Percentiles rank a stretch among this genome's conserved stretches.
These are phyloP conservation scores for Camellia lanceoleosa DNA, from an alignment of 148 eudicot genomes.

Conservation along the genomic window DNA sequence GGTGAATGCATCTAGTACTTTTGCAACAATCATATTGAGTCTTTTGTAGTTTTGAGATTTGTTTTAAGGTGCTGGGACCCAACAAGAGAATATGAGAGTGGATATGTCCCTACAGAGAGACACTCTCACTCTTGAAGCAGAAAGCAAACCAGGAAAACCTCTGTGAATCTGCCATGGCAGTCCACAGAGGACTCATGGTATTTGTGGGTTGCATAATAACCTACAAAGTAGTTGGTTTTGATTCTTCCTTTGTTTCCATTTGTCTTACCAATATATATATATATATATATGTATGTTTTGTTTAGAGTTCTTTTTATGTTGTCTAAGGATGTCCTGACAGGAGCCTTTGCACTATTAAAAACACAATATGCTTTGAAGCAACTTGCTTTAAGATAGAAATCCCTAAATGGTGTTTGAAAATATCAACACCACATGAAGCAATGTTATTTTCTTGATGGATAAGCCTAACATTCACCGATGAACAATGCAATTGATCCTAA, in stretches of 20 bases:
- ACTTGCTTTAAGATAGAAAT: background rate
- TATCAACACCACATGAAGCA: background rate
- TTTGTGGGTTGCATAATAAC: background rate
- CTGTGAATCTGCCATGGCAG: background rate
- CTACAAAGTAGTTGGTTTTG: background rate
- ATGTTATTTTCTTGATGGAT: background rate
- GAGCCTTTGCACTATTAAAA: background rate
- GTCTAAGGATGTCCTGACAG: background rate
- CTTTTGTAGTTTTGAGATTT: too few relatives aligned
- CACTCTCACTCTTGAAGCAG: too few relatives aligned
- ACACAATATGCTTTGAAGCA: background rate
- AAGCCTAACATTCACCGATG: background rate
- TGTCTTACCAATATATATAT: conserved; percentile 4
- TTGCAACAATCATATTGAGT: too few relatives aligned
- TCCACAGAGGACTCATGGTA: background rate
- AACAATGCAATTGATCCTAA: background rate
- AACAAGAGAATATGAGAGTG: too few relatives aligned
- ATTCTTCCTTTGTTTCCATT: background rate
- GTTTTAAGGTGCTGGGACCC: too few relatives aligned
- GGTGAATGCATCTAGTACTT: too few relatives aligned
- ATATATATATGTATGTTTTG: background rate
- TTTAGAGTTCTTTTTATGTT: background rate
- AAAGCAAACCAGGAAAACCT: too few relatives aligned
- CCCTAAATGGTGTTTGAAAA: background rate
- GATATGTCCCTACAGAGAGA: too few relatives aligned